Conservation (phyloP, 192 early-diverging fungal genomes). For the Umbelopsis ramanniana region DNA sequence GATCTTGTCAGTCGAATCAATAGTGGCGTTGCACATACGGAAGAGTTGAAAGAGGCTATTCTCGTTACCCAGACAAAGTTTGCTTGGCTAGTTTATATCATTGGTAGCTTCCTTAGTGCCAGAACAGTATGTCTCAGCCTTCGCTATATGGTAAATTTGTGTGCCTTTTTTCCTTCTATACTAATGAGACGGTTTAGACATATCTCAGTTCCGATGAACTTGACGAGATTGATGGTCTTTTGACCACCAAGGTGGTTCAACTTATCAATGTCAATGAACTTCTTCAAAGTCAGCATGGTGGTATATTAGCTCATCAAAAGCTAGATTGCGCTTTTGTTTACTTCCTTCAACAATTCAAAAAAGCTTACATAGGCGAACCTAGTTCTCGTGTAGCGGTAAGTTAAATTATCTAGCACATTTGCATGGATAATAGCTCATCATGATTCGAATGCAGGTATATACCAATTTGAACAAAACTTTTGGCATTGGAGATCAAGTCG, state of each 20-base stretch:
- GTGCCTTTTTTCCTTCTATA: not conserved
- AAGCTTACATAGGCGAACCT: conserved; percentile 81
- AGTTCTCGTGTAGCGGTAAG: conserved; percentile 51
- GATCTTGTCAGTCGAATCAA: conserved; percentile 12
- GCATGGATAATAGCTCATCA: not conserved
- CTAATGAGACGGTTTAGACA: conserved; percentile 49
- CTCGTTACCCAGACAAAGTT: conserved; percentile 64
- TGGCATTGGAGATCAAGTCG: conserved; percentile 66
- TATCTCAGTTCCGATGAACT: conserved; percentile 80
- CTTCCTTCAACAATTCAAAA: conserved; percentile 77
- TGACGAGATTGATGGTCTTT: conserved; percentile 77
- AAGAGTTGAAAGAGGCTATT: conserved; percentile 50
- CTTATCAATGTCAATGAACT: conserved; percentile 71
- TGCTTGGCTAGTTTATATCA: conserved; percentile 82
- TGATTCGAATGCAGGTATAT: conserved; percentile 58
- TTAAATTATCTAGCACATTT: not conserved
- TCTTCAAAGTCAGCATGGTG: conserved; percentile 55
- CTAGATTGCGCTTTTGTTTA: conserved; percentile 83
- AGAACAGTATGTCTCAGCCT: conserved; percentile 51
- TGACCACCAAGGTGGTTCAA: conserved; percentile 69
- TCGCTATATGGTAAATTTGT: too few relatives aligned
- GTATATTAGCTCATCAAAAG: conserved; percentile 57
- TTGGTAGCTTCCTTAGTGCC: conserved; percentile 69
- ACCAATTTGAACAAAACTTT: conserved; percentile 64
- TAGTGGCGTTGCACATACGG: conserved; percentile 18